phyloP scores from a whole-genome alignment of 257 asterid genomes.

The Solanum clarkiae region DNA sequence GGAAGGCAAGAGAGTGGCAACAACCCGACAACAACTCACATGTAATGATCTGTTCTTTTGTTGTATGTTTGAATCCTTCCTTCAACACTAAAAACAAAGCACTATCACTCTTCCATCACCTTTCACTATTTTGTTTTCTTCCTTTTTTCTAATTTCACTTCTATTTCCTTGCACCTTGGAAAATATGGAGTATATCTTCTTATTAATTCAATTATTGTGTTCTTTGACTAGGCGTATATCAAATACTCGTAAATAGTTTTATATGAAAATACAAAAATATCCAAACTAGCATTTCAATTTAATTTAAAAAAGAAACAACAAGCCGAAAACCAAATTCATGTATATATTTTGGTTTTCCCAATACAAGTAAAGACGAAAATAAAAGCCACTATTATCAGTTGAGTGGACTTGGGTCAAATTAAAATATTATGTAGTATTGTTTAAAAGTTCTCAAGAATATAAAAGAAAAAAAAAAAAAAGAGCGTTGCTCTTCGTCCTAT shows the following conservation, averaged over 20 bases:
- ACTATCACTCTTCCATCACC: not conserved
- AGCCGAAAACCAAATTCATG: not conserved
- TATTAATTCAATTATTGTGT: not conserved
- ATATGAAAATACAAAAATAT: not conserved
- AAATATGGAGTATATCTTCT: not conserved
- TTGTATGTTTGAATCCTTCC: not conserved
- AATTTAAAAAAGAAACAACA: not conserved
- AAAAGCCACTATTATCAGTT: not conserved
- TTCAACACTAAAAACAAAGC: not conserved
- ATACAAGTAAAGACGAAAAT: not conserved
- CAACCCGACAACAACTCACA: slow-evolving; percentile 21
- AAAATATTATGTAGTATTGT: not conserved
- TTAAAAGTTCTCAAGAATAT: not conserved
- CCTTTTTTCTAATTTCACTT: not conserved
- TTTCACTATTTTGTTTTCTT: not conserved
- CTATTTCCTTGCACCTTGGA: not conserved
- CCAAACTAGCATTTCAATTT: not conserved
- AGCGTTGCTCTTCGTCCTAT: not conserved
- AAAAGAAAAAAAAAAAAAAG: not conserved
- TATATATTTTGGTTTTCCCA: not conserved
- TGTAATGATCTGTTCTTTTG: slow-evolving; percentile 2
- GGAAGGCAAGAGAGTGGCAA: not conserved
- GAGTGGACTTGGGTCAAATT: not conserved
- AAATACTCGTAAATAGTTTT: not conserved
- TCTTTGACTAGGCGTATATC: not conserved